Base-by-base conservation (phyloP, 2,329 filamentous ascomycete genomes). In the Verticillium zaregamsianum region DNA sequence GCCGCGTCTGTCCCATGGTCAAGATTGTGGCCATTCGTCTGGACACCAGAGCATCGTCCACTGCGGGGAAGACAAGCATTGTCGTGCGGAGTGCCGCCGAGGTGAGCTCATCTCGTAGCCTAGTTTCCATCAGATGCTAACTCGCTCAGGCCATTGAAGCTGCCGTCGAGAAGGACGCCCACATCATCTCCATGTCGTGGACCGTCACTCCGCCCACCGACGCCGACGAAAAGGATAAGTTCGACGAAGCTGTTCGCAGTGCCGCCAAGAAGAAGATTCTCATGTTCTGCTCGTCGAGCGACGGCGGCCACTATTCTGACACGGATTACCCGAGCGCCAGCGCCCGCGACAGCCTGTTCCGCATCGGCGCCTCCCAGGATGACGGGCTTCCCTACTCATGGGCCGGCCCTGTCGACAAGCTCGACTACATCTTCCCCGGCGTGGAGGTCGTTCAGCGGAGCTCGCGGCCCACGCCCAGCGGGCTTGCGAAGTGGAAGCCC, bases 111-210 rank as follows among this genome's bases (percentile, higher is more conserved):
- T 15, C 15, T 32, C 17, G 1, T 45, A 31, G 9, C 8, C 59
- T 17, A 35, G 8, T n/a, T 33, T 15, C 11, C 9, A 32, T 3
- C 33, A 11, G 3, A 31, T 9, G 14, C 55, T 62, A 12, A 57
- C 58, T 49, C 55, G 5, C 12, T 33, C 39, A 74, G 69, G 74
- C 74, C 4, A 69, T 76, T 8, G 59, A 61, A 23, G 71, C 66
- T 28, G 74, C 74, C 1, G 64, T 72, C 1, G 59, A 63, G 17
- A 67, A 69, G 31, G 63, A 68, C 3, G 74, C 76, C 0, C 66
- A 75, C 45, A 72, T 76, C 40, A 76, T 77, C 55, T 75, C 71
- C 56, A 76, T 77, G 71, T 73, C 71, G 1, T 77, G 73, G 74
- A 75, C 72, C 1, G 71, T 77, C n/a, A 59, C 68, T 55, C 23